Conservation (phyloP, 495 filamentous ascomycete species). For the Hypoxylon cercidicola region DNA sequence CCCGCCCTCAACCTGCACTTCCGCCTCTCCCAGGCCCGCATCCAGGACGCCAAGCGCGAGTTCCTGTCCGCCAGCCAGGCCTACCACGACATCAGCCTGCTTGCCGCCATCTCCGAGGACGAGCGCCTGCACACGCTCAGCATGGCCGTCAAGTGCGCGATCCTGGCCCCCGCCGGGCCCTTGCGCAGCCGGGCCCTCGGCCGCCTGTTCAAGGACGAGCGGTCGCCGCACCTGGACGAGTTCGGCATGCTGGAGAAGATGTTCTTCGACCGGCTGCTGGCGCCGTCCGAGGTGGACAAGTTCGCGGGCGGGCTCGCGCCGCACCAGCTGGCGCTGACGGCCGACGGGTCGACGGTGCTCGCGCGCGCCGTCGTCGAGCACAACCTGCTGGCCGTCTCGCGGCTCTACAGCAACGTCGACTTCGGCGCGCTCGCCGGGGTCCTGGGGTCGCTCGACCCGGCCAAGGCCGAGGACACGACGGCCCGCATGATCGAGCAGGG, state of each 20-base stretch:
- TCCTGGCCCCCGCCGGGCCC: conserved; percentile 91
- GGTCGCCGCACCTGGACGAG: conserved; percentile 77
- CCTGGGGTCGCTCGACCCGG: conserved; percentile 74
- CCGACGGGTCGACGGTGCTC: conserved; percentile 93
- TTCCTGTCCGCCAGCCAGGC: conserved; percentile 91
- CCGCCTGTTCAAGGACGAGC: conserved; percentile 93
- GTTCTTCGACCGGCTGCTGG: conserved; percentile 89
- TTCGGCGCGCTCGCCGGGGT: conserved; percentile 79
- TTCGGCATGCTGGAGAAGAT: conserved; percentile 96
- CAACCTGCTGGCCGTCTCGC: conserved; percentile 86
- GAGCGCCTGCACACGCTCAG: conserved; percentile 83
- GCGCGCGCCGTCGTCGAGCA: conserved; percentile 95
- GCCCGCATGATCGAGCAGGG: conserved; percentile 96
- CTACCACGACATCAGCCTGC: conserved; percentile 87
- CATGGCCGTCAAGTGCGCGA: conserved; percentile 93
- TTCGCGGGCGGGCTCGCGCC: conserved; percentile 83
- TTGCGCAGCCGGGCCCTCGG: conserved; percentile 80
- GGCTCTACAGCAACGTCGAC: conserved; percentile 89
- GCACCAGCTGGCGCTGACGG: conserved; percentile 88
- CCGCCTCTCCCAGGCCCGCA: conserved; percentile 89
- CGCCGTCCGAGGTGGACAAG: conserved; percentile 80
- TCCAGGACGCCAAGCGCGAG: conserved; percentile 86
- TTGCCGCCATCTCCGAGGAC: conserved; percentile 79
- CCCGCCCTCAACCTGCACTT: conserved; percentile 81
- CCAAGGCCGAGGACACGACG: conserved; percentile 90